Evolutionary conservation across 163 green algal species (phyloP), one percentile per base, ranked within the genome.

Genomic region (Scenedesmus sp.): DNA sequence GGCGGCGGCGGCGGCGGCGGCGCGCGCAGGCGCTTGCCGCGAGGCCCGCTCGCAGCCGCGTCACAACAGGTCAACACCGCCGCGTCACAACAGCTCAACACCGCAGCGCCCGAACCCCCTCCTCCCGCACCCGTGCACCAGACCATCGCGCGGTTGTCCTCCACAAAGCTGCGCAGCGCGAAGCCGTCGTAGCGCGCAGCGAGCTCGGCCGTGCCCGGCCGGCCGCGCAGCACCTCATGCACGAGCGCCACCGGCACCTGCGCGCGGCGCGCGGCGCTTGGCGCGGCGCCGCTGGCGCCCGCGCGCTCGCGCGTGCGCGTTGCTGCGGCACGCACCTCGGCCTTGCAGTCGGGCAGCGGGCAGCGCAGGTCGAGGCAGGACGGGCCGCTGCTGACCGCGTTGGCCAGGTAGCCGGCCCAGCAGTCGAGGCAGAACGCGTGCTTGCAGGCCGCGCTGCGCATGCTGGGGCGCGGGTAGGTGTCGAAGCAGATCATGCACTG

Each of bases 401-500:
- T 87, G 26, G 82, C 51, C n/a, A 96, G 74, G 83, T 99, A 99
- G 28, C 94, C 90, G 11, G 60, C 44, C 95, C 95, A 99, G 92
- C 96, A 99, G 34, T 84, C 80, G 45, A 76, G 84, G 89, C 96
- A 99, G 81, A 96, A 97, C 71, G 70, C 82, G 78, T 99, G 95
- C 22, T 81, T 69, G 88, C 93, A 97, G 22, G 78, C 44, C 0
- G 91, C 88, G 2, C 75, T 65, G 47, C 76, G 65, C 89, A 97
- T 96, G 2, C 89, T 69, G 0, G 58, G 34, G 18, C 72, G 50
- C 6, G 82, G 67, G 60, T 91, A 93, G 9, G 64, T 82, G 20
- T 98, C 93, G 57, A 97, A 99, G 88, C 96, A 99, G 70, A 99
- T 97, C 50, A 88, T 84, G 86, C 96, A 99, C 89, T 96, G 86